Base-by-base conservation (phyloP, 305 asterid genomes). In the Fraxinus baroniana region DNA sequence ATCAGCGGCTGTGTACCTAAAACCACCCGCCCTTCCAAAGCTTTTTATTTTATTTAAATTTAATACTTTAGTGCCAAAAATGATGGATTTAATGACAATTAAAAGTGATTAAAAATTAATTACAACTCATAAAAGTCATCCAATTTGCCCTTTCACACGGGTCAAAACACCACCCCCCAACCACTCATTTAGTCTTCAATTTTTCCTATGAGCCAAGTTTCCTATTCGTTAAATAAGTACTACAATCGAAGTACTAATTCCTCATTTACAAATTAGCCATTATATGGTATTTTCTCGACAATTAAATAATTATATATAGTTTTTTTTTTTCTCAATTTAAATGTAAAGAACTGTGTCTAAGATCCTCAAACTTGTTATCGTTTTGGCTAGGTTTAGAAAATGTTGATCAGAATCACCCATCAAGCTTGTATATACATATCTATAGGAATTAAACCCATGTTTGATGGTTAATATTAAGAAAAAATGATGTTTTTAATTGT, bases 161-260 rank as follows among this genome's bases (percentile, higher is more conserved):
- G 32, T 60, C 71, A 60, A 60, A 22, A 32, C 70, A 18, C 28
- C 82, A 78, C 82, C 87, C 71, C 83, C 83, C 37, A 37, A 80
- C 78, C 78, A 70, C 57, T 12, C 57, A 13, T 46, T 46, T 46
- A 46, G 57, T 46, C 57, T 17, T 46, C 57, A 12, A 13, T 46
- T 46, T 13, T 46, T 46, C 18, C 57, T 46, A 12, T 13, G 17
- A 12, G 18, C 57, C n/a, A 13, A 46, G n/a, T 12, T 46, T 46
- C n/a, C n/a, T 46, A 13, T 46, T 46, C 18, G 13, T 46, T 3
- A 12, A 10, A 10, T 44, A 12, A 44, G n/a, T 15, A 44, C 5
- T 12, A 44, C 5, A 44, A 44, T 44, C n/a, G 18, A 10, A 44
- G 55, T 12, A 12, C 55, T 44, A 12, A 44, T 44, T 44, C n/a